Evolutionary conservation across 1,284 basidiomycete species (phyloP), one percentile per base, ranked within the genome.

Genomic region (Coriolopsis trogii): DNA sequence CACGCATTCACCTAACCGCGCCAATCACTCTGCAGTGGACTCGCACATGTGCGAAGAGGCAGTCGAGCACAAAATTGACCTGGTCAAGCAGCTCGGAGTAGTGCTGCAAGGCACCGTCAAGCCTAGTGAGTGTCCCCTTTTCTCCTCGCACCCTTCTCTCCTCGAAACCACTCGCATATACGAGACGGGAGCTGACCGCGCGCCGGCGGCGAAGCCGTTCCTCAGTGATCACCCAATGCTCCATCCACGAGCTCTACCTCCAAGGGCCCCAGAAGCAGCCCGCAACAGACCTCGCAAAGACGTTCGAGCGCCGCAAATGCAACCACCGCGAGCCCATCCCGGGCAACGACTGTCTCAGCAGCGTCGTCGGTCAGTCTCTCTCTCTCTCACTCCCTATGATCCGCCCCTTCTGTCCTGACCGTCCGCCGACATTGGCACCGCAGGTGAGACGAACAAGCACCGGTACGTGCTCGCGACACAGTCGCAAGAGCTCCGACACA

Each of bases 191-290:
- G 20, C 39, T 56, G 30, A 57, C 50, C 40, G 38, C 43, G 44
- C 53, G 50, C 51, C 46, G n/a, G n/a, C 63, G 64, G 66, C 65
- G 73, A 79, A 77, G 76, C 71, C 69, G 70, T 69, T 66, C 47
- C 63, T 55, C 66, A 96, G 94, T 98, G 94, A 96, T 98, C 68
- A 96, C 95, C 0, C 95, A 97, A 68, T 98, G 95, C 68, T 94
- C 89, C 66, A 91, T 98, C 46, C 86, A 94, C 59, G 90, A 93
- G 63, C 77, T 98, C 2, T 98, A 97, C 71, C 77, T 90, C 2
- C 80, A 87, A 52, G 93, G 91, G 15, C 82, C 80, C 52, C 67
- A 77, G 3, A 78, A 80, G 26, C 93, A 96, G 64, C 70, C 78
- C 0, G 82, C 85, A 1, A 87, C 93, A 0, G 89, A 96, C 65